These are phyloP conservation scores for Incumbomyces delicatus DNA, from an alignment of 2,329 filamentous ascomycete genomes.

Conservation along the genomic window DNA sequence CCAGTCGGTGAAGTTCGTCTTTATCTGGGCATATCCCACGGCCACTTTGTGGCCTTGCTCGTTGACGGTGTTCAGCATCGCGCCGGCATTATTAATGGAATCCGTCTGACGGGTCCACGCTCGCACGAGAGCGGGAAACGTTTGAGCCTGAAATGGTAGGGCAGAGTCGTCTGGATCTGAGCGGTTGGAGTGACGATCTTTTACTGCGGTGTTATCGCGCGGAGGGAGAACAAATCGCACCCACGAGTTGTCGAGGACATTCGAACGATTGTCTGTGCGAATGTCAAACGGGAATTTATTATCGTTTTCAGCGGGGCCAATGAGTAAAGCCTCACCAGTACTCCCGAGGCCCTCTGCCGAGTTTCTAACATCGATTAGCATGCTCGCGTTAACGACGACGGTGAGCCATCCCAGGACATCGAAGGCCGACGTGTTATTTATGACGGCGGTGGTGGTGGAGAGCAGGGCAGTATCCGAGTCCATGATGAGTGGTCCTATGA, in stretches of 20 bases:
- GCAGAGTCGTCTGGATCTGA: conserved; percentile 25
- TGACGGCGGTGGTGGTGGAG: conserved; percentile 71
- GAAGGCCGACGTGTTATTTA: conserved; percentile 53
- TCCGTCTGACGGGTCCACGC: conserved; percentile 47
- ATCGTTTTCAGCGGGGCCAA: conserved; percentile 56
- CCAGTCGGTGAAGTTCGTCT: conserved; percentile 66
- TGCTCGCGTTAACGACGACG: conserved; percentile 58
- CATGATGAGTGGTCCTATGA: conserved; percentile 65
- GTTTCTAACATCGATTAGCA: conserved; percentile 52
- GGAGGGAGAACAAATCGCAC: conserved; percentile 20
- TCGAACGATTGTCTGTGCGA: conserved; percentile 28
- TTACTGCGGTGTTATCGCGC: conserved; percentile 9
- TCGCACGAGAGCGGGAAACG: conserved; percentile 54
- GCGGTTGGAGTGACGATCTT: conserved; percentile 14
- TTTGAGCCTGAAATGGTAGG: conserved; percentile 47
- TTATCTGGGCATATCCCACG: conserved; percentile 67
- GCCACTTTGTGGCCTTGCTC: conserved; percentile 62
- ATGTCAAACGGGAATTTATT: conserved; percentile 49
- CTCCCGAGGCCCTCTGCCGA: conserved; percentile 61
- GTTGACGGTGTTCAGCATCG: conserved; percentile 58
- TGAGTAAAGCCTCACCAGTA: conserved; percentile 59
- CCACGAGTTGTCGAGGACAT: conserved; percentile 22
- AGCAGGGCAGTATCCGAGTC: conserved; percentile 66
- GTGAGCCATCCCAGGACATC: conserved; percentile 78
- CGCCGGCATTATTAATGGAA: conserved; percentile 57